Percentiles rank a stretch among this genome's conserved stretches.
Evolutionary conservation across 148 eudicot species (phyloP).

Genomic region (Suaeda aralocaspica): DNA sequence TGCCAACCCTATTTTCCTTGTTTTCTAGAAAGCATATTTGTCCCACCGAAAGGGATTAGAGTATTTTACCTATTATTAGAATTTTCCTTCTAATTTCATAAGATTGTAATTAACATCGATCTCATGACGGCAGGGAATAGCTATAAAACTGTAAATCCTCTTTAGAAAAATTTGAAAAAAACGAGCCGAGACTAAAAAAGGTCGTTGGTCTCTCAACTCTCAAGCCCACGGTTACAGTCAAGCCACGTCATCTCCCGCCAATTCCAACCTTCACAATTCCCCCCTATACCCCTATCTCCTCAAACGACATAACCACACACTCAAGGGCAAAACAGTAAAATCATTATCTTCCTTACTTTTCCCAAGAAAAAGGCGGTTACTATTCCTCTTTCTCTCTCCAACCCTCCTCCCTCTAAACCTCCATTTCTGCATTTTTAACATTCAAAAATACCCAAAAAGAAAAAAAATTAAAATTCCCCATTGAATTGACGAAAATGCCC

Average conservation of each 20-base stretch:
- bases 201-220: constrained; percentile 2
- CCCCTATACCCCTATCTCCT: constrained; percentile 16
- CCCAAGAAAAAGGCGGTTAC: constrained; percentile 30
- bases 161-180: too few species aligned
- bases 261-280: constrained; percentile 7
- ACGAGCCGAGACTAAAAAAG: not conserved
- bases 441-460: not conserved
- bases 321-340: constrained; percentile 30
- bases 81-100: too few species aligned
- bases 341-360: not conserved
- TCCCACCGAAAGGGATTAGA: too few species aligned
- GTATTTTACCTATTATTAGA: too few species aligned
- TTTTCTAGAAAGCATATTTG: too few species aligned
- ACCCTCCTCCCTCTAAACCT: not conserved
- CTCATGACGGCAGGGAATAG: too few species aligned
- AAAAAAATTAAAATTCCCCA: too few species aligned
- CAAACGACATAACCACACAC: not conserved
- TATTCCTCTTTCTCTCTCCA: not conserved
- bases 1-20: too few species aligned
- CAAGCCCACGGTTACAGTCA: constrained; percentile 9
- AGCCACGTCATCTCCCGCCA: constrained; percentile 71
- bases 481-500: constrained; percentile 43
- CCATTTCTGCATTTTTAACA: not conserved
- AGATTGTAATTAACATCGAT: too few species aligned
- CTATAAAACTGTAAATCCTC: too few species aligned